Evolutionary conservation across 805 yeast genomes (phyloP), one percentile per base, ranked within the genome.

Genomic region (Lachancea lanzarotensis): DNA sequence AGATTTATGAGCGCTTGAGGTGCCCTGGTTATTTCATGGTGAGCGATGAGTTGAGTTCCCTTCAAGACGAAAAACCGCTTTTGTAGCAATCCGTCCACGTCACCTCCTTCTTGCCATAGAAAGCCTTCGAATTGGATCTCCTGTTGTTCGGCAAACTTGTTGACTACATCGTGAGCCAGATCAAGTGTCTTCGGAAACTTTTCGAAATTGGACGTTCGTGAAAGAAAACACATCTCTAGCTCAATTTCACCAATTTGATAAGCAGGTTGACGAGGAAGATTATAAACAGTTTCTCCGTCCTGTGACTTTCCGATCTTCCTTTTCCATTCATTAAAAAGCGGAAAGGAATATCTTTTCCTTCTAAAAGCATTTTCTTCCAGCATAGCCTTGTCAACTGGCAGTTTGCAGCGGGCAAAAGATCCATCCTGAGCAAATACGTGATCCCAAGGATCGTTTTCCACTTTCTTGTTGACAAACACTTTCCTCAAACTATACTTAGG

Each of bases 31-130:
- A 69, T 69, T 51, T 83, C 93, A 52, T 85, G 82, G 58, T 82
- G 86, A 0, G 96, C 96, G 43, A 81, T 71, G 52, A 90, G 68
- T 30, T 80, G 77, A 8, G 80, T 74, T 0, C 91, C 95, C 38
- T 75, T 69, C n/a, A 90, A 69, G 51, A 76, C 81, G 68, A 82
- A 88, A 66, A 65, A 86, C 46, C 97, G 73, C 52, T 84, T 76
- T 53, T 84, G 78, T 80, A 90, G 78, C 27, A 56, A 40, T 25
- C 72, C 68, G 13, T 73, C 76, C 53, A 93, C 76, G 66, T 90
- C 98, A 9, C 97, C 97, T 16, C 98, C 98, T 57, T 83, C 87
- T 66, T 90, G 98, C 54, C 79, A 78, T 67, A 91, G 67, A 56
- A 70, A 81, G 0, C 97, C 97, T 58, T 84, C 82, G 55, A 68